phyloP scores from a whole-genome alignment of 768 basidiomycete genomes.

The Collybiopsis confluens region DNA sequence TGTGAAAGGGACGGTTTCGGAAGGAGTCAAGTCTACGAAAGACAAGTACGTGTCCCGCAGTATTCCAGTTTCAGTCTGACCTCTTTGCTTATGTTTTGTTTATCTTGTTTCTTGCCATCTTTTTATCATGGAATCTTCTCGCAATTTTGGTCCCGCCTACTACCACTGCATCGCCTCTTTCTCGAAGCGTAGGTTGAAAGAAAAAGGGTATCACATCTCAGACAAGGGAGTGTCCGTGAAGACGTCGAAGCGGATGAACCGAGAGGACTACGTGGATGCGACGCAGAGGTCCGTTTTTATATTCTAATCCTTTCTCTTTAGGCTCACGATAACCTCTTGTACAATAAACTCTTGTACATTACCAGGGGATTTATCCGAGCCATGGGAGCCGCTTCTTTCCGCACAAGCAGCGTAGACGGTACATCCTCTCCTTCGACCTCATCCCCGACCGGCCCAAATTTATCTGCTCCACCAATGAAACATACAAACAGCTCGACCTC shows the following conservation, averaged over 20 bases:
- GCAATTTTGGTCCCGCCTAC: too few species aligned
- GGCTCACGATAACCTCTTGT: background rate
- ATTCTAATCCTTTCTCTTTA: background rate
- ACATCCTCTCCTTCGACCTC: background rate
- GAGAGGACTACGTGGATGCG: slow-evolving; percentile 66
- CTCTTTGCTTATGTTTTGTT: too few species aligned
- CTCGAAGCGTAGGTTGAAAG: slow-evolving; percentile 41
- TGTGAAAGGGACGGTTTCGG: slow-evolving; percentile 32
- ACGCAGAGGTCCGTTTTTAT: slow-evolving; percentile 55
- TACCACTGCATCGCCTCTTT: background rate
- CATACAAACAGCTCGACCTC: background rate
- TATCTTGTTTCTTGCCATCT: background rate
- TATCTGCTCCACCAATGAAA: background rate
- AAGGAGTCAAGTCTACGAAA: slow-evolving; percentile 45
- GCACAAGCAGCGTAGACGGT: slow-evolving; percentile 14
- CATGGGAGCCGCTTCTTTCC: slow-evolving; percentile 41
- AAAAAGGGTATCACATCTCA: slow-evolving; percentile 53
- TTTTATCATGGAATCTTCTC: background rate
- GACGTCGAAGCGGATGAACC: slow-evolving; percentile 53
- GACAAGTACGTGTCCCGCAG: slow-evolving; percentile 39
- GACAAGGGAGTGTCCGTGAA: slow-evolving; percentile 62
- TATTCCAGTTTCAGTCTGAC: background rate
- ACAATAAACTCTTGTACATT: background rate
- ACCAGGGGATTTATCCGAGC: slow-evolving; percentile 50
- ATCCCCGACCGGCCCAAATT: background rate